These are phyloP conservation scores for Pseudoscleropodium purum DNA, from an alignment of 225 moss, liverwort and hornwort species.

Conservation along the genomic window DNA sequence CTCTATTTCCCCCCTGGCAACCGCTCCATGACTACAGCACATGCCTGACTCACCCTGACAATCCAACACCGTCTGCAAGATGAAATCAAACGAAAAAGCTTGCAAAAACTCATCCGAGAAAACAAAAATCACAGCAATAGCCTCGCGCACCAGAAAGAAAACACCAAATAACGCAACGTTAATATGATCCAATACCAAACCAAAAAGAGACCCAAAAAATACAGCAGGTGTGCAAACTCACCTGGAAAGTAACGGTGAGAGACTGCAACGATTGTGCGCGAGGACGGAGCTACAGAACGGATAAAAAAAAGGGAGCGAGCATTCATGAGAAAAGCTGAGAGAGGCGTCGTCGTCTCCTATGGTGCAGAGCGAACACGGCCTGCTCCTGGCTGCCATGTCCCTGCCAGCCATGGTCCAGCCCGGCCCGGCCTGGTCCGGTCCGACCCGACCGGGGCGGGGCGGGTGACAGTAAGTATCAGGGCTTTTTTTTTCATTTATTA, in stretches of 20 bases:
- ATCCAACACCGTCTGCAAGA: not conserved
- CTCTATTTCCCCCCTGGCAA: not conserved
- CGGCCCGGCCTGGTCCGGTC: not conserved
- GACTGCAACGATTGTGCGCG: not conserved
- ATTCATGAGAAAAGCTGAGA: constrained; percentile 11
- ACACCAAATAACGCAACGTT: not conserved
- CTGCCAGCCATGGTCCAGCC: not conserved
- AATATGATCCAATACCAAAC: not conserved
- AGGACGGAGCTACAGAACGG: not conserved
- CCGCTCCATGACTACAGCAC: constrained; percentile 4
- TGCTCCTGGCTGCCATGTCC: not conserved
- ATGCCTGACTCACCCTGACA: not conserved
- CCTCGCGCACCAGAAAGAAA: not conserved
- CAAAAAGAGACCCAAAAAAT: not conserved
- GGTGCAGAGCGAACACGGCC: not conserved
- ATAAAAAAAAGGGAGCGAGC: not conserved
- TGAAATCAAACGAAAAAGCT: not conserved
- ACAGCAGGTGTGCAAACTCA: not conserved
- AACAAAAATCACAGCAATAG: not conserved
- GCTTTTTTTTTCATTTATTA: too few relatives aligned
- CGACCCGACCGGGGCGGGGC: not conserved
- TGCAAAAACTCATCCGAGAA: not conserved
- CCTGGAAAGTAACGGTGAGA: not conserved
- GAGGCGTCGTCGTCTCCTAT: not conserved
- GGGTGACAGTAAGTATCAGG: not conserved